Evolutionary conservation across 306 rosid genomes (phyloP), one percentile per base, ranked within the genome.

Genomic region (Carpinus viminea): DNA sequence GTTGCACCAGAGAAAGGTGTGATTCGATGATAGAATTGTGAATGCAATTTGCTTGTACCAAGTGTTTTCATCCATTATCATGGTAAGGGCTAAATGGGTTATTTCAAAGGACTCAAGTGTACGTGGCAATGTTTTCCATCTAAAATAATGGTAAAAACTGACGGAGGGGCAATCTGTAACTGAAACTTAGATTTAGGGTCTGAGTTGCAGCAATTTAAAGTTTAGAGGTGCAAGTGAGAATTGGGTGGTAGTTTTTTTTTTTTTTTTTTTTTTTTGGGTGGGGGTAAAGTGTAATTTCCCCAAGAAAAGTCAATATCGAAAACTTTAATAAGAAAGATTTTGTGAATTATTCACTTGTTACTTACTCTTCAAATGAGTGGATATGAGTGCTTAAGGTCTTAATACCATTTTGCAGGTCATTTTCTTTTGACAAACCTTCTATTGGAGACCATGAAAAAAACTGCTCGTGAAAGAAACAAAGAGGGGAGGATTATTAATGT

Each of bases 11-110:
- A 86, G 91, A 68, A 90, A 86, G 83, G 82, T 81, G 68, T 94
- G 97, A 97, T 91, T 92, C 64, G 93, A 94, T 66, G 98, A 92
- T 70, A 86, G 93, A 85, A 91, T 97, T 3, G 92, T 95, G 13
- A 89, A 94, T 84, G 97, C 96, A 21, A 88, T 94, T 62, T 31
- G 2, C 34, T 31, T 91, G 96, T 78, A 83, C 83, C 34, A 94
- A 93, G 8, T 87, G 89, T 68, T 82, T 92, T 73, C 97, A 91
- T 86, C 86, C 89, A 6, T 78, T 93, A 0, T 74, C 97, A 18
- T 91, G 97, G 97, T 92, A 48, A 48, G 52, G 15, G 52, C 16
- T 10, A 47, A 48, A 48, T 9, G 52, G 52, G 15, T 48, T 4
- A 48, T 7, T 48, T 48, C 52, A 48, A 11, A 48, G 52, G 52